Percentiles rank a stretch among this genome's conserved stretches.
These are phyloP conservation scores for Pseudozyma thailandica DNA, from an alignment of 1,284 basidiomycete species.

Conservation along the genomic window DNA sequence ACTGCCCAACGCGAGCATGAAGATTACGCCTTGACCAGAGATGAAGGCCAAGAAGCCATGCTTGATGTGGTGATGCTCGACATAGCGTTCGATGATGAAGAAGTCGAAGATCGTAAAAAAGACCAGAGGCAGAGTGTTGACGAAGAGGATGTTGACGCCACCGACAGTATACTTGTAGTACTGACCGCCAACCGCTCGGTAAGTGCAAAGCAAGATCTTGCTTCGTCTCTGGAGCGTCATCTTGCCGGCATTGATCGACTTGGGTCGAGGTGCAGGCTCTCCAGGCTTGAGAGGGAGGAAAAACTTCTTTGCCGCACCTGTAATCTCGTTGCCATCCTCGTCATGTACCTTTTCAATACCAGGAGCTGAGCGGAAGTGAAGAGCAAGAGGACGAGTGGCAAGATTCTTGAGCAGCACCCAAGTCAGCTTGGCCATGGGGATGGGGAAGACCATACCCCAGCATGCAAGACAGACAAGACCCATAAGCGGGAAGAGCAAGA, in stretches of 20 bases:
- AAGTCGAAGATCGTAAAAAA: conserved; percentile 96
- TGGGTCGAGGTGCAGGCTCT: conserved; percentile 68
- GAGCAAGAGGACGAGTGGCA: conserved; percentile 80
- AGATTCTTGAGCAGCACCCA: conserved; percentile 92
- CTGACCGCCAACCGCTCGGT: conserved; percentile 86
- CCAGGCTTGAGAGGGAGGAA: conserved; percentile 67
- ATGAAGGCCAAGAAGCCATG: conserved; percentile 76
- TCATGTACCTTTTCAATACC: conserved; percentile 44
- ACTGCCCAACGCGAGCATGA: conserved; percentile 84
- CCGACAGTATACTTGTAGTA: conserved; percentile 99
- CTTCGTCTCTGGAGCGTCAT: conserved; percentile 63
- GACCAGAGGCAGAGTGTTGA: conserved; percentile 92
- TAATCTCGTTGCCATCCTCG: conserved; percentile 62
- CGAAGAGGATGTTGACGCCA: conserved; percentile 97
- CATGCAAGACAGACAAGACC: conserved; percentile 76
- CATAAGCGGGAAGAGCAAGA: conserved; percentile 88
- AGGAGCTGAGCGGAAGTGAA: conserved; percentile 81
- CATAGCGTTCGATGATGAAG: conserved; percentile 80
- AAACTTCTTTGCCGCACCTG: conserved; percentile 46
- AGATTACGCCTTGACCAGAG: conserved; percentile 82
- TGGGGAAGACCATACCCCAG: conserved; percentile 91
- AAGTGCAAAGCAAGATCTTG: conserved; percentile 93
- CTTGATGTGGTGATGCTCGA: conserved; percentile 74
- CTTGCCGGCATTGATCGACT: conserved; percentile 71
- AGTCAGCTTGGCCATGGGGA: conserved; percentile 96